These are phyloP conservation scores for Cladochytrium tenue DNA, from an alignment of 371 early-diverging fungal genomes.

Conservation along the genomic window DNA sequence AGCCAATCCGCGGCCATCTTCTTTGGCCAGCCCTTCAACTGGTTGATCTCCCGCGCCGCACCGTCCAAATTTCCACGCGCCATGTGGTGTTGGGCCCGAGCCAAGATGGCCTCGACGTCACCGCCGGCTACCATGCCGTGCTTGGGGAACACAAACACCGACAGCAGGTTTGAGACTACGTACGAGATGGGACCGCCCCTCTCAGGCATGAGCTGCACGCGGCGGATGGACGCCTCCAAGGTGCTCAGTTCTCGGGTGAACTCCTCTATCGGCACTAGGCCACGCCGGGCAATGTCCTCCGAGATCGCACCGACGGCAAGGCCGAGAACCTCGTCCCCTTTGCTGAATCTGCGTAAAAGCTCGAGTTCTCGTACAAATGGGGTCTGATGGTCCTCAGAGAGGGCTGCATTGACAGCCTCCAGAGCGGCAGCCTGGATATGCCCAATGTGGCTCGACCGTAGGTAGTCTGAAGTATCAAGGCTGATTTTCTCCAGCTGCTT, in stretches of 20 bases:
- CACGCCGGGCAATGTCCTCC: constrained; percentile 59
- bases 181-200: constrained; percentile 85
- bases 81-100: constrained; percentile 79
- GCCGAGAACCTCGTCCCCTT: constrained; percentile 69
- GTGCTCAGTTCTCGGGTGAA: constrained; percentile 72
- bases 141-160: constrained; percentile 80
- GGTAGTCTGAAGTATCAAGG: constrained; percentile 63
- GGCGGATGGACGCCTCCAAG: constrained; percentile 72
- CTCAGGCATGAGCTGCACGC: constrained; percentile 83
- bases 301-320: constrained; percentile 68
- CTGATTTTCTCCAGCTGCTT: constrained; percentile 69
- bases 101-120: constrained; percentile 87
- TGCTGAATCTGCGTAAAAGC: constrained; percentile 61
- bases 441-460: constrained; percentile 25
- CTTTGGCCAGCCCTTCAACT: constrained; percentile 92
- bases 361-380: constrained; percentile 72
- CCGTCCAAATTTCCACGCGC: constrained; percentile 74
- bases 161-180: constrained; percentile 71
- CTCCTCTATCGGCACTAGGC: constrained; percentile 72
- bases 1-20: constrained; percentile 90
- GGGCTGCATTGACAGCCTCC: constrained; percentile 15
- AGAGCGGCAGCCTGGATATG: constrained; percentile 27
- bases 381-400: neutral
- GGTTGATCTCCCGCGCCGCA: constrained; percentile 92
- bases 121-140: constrained; percentile 83